Conservation (phyloP, 2,329 filamentous ascomycete species). For the Colletotrichum spinosum region DNA sequence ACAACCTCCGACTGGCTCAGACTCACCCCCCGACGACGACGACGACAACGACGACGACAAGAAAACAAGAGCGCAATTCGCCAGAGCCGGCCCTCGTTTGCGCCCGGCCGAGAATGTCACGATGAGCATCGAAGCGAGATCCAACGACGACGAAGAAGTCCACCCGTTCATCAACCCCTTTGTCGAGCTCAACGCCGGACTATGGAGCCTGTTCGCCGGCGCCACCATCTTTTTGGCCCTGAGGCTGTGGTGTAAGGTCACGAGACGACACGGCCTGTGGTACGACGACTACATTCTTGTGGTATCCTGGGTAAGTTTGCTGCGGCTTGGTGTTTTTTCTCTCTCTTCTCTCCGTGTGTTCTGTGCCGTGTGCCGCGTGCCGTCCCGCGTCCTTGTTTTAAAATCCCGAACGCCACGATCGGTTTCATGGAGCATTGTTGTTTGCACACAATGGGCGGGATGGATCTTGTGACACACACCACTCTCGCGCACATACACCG, state of each 20-base stretch:
- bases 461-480: not conserved
- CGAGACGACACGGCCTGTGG: constrained; percentile 50
- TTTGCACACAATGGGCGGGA: not conserved
- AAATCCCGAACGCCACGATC: not conserved
- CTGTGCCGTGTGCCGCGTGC: not conserved
- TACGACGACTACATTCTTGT: constrained; percentile 54
- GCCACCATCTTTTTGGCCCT: constrained; percentile 46
- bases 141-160: constrained; percentile 40
- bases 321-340: not conserved
- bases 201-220: constrained; percentile 48
- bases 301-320: constrained; percentile 50
- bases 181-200: constrained; percentile 46
- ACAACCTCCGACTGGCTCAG: no score
- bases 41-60: no score
- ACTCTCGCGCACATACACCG: not conserved
- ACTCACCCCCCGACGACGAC: not conserved
- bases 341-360: not conserved
- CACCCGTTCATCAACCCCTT: constrained; percentile 45
- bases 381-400: not conserved
- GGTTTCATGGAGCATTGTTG: not conserved
- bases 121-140: constrained; percentile 35
- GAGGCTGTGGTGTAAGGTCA: constrained; percentile 50
- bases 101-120: constrained; percentile 32
- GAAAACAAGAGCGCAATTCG: not conserved
- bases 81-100: constrained; percentile 2